A percentile compares a stretch with the other conserved stretches of the same genome.
Conservation (phyloP, 768 basidiomycete genomes). For the Macrolepiota albuminosa region DNA sequence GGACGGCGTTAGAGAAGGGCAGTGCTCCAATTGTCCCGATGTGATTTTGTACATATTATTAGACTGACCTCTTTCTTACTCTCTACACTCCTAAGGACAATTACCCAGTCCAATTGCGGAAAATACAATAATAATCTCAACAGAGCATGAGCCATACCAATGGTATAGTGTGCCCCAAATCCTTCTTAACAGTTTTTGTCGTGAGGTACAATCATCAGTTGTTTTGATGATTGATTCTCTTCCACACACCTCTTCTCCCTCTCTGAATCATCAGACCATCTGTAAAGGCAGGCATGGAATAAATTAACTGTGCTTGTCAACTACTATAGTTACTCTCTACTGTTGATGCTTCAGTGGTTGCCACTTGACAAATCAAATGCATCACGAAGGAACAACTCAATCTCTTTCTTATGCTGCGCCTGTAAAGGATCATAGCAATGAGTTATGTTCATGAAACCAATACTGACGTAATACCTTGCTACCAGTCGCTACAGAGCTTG, state of each 20-base stretch:
- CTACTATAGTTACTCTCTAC: not conserved
- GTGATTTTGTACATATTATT: slow-evolving; percentile 19
- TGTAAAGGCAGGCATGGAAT: not conserved
- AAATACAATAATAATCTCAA: no score
- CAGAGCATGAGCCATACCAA: no score
- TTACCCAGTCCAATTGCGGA: no score
- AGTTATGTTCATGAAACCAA: slow-evolving; percentile 9
- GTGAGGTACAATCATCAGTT: no score
- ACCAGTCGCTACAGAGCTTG: slow-evolving; percentile 88
- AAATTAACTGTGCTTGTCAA: not conserved
- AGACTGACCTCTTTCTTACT: not conserved
- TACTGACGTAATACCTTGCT: slow-evolving; percentile 55
- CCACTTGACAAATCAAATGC: slow-evolving; percentile 43
- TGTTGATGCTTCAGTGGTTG: not conserved
- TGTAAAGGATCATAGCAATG: slow-evolving; percentile 22
- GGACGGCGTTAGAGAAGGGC: slow-evolving; percentile 73
- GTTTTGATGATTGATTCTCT: no score
- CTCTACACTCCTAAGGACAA: no score
- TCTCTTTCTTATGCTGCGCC: slow-evolving; percentile 87
- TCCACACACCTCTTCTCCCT: no score
- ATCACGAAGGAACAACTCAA: slow-evolving; percentile 63
- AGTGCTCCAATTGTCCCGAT: slow-evolving; percentile 62
- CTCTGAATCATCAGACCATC: no score
- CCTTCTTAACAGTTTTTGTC: no score
- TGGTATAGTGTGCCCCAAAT: no score